phyloP scores from a whole-genome alignment of 345 rosid species.

The Geranium brycei region DNA sequence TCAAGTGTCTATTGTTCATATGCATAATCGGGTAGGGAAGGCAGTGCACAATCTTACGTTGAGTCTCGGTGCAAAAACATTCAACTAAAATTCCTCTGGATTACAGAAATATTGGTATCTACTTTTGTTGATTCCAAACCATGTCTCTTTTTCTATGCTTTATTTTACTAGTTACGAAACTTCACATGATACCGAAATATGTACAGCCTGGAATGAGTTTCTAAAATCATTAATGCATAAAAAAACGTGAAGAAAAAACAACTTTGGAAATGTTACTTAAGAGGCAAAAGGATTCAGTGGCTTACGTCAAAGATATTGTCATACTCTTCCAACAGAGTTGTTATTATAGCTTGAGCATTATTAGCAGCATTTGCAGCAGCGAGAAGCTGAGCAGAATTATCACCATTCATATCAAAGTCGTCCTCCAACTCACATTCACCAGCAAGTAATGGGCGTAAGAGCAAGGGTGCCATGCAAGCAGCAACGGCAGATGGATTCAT shows the following conservation, averaged over 20 bases:
- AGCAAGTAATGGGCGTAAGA: constrained; percentile 82
- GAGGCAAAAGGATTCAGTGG: constrained; percentile 8
- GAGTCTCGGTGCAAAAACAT: no score
- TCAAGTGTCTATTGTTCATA: no score
- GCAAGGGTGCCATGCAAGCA: constrained; percentile 99
- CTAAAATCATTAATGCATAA: background rate
- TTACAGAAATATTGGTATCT: no score
- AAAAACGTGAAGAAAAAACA: background rate
- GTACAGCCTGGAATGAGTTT: background rate
- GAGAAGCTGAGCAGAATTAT: constrained; percentile 94
- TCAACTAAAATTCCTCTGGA: no score
- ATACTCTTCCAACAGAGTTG: constrained; percentile 81
- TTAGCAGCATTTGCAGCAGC: constrained; percentile 99
- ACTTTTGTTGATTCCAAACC: no score
- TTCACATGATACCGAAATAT: background rate
- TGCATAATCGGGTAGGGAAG: no score
- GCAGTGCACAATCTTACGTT: no score
- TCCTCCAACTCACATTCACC: constrained; percentile 96
- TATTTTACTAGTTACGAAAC: no score
- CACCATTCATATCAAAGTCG: constrained; percentile 70
- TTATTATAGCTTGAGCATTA: constrained; percentile 80
- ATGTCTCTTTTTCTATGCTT: no score
- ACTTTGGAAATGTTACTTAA: background rate
- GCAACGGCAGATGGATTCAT: constrained; percentile 96
- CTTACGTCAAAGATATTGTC: constrained; percentile 83